Base-by-base conservation (phyloP, 2,329 filamentous ascomycete species). In the Colletotrichum falcatum region DNA sequence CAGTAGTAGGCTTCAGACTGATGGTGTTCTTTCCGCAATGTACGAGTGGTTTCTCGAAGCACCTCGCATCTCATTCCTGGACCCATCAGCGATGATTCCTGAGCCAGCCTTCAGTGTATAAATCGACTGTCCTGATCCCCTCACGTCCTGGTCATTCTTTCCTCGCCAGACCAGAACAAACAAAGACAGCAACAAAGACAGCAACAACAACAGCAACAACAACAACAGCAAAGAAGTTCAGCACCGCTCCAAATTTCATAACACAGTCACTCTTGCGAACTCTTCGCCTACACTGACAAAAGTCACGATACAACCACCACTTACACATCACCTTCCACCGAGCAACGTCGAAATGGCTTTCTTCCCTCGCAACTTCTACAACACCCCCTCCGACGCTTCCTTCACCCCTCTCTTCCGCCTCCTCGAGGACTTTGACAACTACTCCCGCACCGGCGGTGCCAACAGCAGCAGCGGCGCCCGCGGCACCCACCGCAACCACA, bases 331-430 rank as follows among this genome's bases (percentile, higher is more conserved):
- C 55, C 70, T 56, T 20, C 30, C 4, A 62, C 12, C 59, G 60
- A 76, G 59, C 65, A 73, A 68, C 59, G 70, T 28, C 82, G 89
- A 79, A 79, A 90, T 90, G 88, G 85, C 88, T 74, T 83, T 90
- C 83, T 90, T 90, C 83, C 83, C 86, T 70, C 84, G 85, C 78
- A 82, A 81, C 76, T 81, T 85, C 75, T 83, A 87, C 83, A 80
- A 83, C 76, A 64, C 71, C 61, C 14, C 54, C 7, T 74, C 81
- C 72, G 82, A 85, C 78, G 77, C 83, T 74, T 85, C 85, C 79
- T 88, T 89, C 79, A 84, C 84, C 46, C 86, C 88, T 64, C 86
- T 91, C 76, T 90, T 91, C 85, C 88, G 88, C 70, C 84, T 91
- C 71, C 86, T 91, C 60, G 88, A 90, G 75, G 88, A 90, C 80